These are phyloP conservation scores for Citeromyces siamensis DNA, from an alignment of 1,139 yeast species.

Conservation along the genomic window DNA sequence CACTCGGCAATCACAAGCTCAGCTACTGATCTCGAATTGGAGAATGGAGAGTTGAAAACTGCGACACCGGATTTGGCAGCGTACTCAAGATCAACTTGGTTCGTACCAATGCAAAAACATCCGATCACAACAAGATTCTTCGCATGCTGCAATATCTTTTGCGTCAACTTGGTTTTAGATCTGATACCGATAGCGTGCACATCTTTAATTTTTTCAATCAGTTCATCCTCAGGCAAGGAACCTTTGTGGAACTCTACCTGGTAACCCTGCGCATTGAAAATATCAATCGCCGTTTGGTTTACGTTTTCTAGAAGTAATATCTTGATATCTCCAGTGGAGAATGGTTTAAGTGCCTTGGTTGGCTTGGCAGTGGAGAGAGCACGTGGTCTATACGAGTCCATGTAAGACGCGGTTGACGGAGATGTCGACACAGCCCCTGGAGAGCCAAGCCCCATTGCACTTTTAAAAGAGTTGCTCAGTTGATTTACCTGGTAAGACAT, in stretches of 20 bases:
- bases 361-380: constrained; percentile 24
- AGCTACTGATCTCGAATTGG: constrained; percentile 97
- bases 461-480: constrained; percentile 40
- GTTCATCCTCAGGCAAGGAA: constrained; percentile 84
- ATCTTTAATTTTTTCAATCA: constrained; percentile 84
- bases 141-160: constrained; percentile 70
- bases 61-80: constrained; percentile 95
- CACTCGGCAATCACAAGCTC: constrained; percentile 95
- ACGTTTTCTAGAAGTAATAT: constrained; percentile 86
- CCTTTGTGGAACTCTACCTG: constrained; percentile 93
- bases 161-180: constrained; percentile 86
- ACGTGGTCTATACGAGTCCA: constrained; percentile 32
- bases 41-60: constrained; percentile 97
- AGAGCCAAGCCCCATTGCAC: constrained; percentile 31
- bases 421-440: constrained; percentile 69
- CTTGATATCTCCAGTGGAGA: constrained; percentile 85
- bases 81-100: constrained; percentile 86
- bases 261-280: constrained; percentile 82
- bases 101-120: constrained; percentile 98
- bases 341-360: constrained; percentile 71
- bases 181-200: constrained; percentile 98
- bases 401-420: constrained; percentile 48
- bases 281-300: constrained; percentile 81
- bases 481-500: constrained; percentile 62
- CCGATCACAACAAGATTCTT: constrained; percentile 86